Evolutionary conservation across 1,284 basidiomycete species (phyloP).

Genomic region (Melampsora medusae): DNA sequence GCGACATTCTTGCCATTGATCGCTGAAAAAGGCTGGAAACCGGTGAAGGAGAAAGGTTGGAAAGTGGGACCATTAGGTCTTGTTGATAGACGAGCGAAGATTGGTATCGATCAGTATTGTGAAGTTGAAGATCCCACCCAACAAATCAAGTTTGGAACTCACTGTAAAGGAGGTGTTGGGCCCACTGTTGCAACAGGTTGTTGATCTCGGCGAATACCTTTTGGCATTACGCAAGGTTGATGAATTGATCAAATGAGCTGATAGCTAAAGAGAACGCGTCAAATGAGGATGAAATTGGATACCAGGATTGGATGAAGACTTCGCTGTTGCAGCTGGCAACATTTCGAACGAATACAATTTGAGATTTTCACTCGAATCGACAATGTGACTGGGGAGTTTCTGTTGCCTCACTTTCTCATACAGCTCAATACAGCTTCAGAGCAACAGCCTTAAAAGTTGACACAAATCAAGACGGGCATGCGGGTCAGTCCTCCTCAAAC

Average conservation of each 20-base stretch:
- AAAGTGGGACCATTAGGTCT: background rate
- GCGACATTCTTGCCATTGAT: slow-evolving; percentile 46
- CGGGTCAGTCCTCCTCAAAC: no score
- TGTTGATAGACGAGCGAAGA: no score
- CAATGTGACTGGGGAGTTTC: no score
- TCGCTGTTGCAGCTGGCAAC: no score
- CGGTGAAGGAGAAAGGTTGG: slow-evolving; percentile 33
- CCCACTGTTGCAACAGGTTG: background rate
- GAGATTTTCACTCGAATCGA: no score
- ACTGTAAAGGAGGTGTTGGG: background rate
- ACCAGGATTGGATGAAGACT: no score
- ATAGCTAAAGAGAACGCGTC: background rate
- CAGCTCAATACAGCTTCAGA: no score
- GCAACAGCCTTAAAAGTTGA: no score
- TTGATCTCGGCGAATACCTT: slow-evolving; percentile 8
- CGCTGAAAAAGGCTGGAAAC: slow-evolving; percentile 39
- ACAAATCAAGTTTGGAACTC: background rate
- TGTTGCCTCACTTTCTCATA: no score
- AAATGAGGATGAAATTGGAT: background rate
- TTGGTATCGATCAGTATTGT: no score
- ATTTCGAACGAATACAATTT: no score
- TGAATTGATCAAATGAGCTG: background rate
- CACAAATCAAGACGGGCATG: no score
- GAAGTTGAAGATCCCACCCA: background rate
- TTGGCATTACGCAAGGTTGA: slow-evolving; percentile 1